phyloP scores from a whole-genome alignment of 345 rosid species.

The Eucalyptus curtisii region DNA sequence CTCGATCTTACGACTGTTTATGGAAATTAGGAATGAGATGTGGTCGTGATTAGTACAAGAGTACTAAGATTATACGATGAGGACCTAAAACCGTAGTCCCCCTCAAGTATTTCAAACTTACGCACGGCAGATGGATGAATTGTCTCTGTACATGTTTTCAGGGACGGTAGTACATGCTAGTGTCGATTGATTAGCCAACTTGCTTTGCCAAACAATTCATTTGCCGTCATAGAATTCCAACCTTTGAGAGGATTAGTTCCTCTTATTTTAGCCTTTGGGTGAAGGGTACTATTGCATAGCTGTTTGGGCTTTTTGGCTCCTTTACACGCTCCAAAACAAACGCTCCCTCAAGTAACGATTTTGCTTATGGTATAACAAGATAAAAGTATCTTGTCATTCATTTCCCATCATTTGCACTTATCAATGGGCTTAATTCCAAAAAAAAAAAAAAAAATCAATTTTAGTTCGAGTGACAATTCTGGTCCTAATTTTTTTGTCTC shows the following conservation, averaged over 20 bases:
- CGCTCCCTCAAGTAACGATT: neutral
- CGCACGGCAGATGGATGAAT: neutral
- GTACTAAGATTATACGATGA: too few species aligned
- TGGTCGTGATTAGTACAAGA: neutral
- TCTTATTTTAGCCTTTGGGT: neutral
- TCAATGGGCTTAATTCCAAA: too few species aligned
- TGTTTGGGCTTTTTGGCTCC: neutral
- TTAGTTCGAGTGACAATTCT: fast-evolving
- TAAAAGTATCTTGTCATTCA: neutral
- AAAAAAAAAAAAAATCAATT: too few species aligned
- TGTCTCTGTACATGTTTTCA: neutral
- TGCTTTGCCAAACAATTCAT: neutral
- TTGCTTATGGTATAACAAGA: neutral
- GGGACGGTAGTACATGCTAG: neutral
- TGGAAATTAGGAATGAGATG: neutral
- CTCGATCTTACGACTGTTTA: neutral
- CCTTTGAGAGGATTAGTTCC: neutral
- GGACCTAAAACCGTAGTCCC: neutral
- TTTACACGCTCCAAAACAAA: neutral
- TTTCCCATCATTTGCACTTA: neutral
- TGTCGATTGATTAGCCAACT: neutral
- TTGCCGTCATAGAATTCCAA: neutral
- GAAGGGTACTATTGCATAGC: neutral
- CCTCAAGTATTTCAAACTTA: neutral
- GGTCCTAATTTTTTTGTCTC: too few species aligned